Conservation (phyloP, 176 grass and related monocot species). For the Leersia perrieri region DNA sequence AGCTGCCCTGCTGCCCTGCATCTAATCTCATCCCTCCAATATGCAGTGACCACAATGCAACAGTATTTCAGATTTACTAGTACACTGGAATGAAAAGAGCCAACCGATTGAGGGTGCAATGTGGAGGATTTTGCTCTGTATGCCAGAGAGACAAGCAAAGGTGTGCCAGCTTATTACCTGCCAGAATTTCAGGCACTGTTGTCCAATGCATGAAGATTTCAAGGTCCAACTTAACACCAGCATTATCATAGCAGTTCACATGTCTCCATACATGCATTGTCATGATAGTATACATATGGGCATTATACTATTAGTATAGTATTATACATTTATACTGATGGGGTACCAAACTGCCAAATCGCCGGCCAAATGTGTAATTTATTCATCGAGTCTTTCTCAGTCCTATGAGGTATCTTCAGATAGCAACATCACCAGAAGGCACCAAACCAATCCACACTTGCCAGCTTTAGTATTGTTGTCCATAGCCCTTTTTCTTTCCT, state of each 20-base stretch:
- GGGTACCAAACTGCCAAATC: conserved; percentile 31
- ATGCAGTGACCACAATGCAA: not conserved
- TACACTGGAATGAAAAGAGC: not conserved
- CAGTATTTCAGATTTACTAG: not conserved
- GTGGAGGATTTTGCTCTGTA: not conserved
- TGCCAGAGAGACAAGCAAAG: not conserved
- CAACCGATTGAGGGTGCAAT: not conserved
- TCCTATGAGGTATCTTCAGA: conserved; percentile 12
- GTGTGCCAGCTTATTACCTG: conserved; percentile 22
- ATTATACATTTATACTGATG: conserved; percentile 13
- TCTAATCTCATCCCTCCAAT: not conserved
- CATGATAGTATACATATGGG: conserved; percentile 3
- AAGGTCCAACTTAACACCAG: conserved; percentile 15
- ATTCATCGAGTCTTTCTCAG: not conserved
- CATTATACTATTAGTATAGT: not conserved
- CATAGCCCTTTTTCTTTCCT: not conserved
- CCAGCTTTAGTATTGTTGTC: conserved; percentile 23
- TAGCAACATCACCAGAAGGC: conserved; percentile 28
- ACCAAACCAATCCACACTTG: conserved; percentile 34
- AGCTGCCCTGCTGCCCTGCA: not conserved
- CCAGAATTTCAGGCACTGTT: conserved; percentile 17
- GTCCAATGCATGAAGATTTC: conserved; percentile 19
- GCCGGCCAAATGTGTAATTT: conserved; percentile 19
- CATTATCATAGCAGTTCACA: conserved; percentile 31
- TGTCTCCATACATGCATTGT: conserved; percentile 31